Evolutionary conservation across 192 early-diverging fungal genomes (phyloP).

Genomic region (Thoreauomyces humboldtii): DNA sequence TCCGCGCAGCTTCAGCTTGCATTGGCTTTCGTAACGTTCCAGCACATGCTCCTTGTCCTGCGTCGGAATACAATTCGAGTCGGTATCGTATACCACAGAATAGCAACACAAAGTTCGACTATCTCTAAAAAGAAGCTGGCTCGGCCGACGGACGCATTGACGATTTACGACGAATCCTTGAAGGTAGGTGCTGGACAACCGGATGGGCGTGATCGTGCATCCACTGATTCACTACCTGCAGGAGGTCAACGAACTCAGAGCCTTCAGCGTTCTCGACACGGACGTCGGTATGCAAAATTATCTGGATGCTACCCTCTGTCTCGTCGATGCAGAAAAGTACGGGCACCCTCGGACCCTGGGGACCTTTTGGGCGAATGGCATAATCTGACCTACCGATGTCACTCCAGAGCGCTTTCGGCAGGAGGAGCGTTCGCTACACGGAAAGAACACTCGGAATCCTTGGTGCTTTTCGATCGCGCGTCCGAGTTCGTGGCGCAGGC

Average conservation of each 20-base stretch:
- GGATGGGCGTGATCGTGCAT: too few species aligned
- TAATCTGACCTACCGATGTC: background rate
- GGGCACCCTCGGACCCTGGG: too few species aligned
- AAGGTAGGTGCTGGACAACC: conserved; percentile 52
- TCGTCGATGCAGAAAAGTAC: conserved; percentile 61
- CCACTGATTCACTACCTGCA: too few species aligned
- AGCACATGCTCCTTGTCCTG: conserved; percentile 50
- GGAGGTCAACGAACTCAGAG: conserved; percentile 53
- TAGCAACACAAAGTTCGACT: conserved; percentile 2
- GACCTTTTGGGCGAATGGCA: too few species aligned
- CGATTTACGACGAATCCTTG: conserved; percentile 60
- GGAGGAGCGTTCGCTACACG: too few species aligned
- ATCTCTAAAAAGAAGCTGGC: conserved; percentile 36
- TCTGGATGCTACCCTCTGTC: conserved; percentile 46
- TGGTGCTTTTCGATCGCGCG: conserved; percentile 61
- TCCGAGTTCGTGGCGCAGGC: conserved; percentile 48
- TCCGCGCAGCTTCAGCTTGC: conserved; percentile 55
- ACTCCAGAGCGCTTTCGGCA: too few species aligned
- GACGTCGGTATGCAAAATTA: conserved; percentile 46
- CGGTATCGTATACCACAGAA: conserved; percentile 37
- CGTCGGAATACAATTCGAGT: conserved; percentile 57
- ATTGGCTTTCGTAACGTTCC: conserved; percentile 57
- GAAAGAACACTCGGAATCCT: conserved; percentile 53
- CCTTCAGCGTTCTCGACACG: conserved; percentile 50
- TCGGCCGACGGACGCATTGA: conserved; percentile 62